These are phyloP conservation scores for Sutorius australiensis DNA, from an alignment of 768 basidiomycete genomes.

Conservation along the genomic window DNA sequence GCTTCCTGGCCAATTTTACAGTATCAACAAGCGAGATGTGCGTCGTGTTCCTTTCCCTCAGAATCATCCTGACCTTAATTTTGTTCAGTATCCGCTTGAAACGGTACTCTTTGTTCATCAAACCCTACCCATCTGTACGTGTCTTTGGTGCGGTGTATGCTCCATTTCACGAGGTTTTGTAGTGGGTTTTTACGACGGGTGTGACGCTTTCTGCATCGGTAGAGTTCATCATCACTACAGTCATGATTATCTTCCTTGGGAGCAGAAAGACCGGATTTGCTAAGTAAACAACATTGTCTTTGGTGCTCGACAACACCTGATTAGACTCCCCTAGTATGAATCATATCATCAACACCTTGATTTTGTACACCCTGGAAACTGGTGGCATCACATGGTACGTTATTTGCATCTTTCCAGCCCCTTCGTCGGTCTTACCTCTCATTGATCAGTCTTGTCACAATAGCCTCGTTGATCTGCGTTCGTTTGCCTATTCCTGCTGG, in stretches of 20 bases:
- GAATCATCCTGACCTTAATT: background rate
- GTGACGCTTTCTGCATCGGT: slow-evolving; percentile 34
- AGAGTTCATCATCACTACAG: slow-evolving; percentile 30
- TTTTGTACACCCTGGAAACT: slow-evolving; percentile 51
- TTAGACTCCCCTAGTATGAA: slow-evolving; percentile 36
- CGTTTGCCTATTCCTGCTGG: background rate
- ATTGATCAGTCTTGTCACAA: slow-evolving; percentile 25
- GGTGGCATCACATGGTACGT: slow-evolving; percentile 45
- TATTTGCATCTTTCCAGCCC: rapidly evolving
- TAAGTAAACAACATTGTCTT: slow-evolving; percentile 9
- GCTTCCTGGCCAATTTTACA: background rate
- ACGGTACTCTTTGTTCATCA: slow-evolving; percentile 30
- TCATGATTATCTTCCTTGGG: slow-evolving; percentile 32
- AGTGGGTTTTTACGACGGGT: slow-evolving; percentile 32
- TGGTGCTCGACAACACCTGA: background rate
- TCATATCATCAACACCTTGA: slow-evolving; percentile 45
- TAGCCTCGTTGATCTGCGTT: slow-evolving; percentile 33
- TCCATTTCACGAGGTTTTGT: background rate
- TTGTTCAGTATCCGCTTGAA: slow-evolving; percentile 23
- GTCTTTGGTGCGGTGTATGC: background rate
- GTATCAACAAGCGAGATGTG: slow-evolving; percentile 34
- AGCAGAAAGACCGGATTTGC: slow-evolving; percentile 31
- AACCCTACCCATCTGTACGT: slow-evolving; percentile 29
- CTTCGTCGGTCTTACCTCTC: background rate
- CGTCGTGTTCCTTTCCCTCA: background rate